phyloP scores from a whole-genome alignment of 352 stramenopile genomes.

The Phytophthora rubi region DNA sequence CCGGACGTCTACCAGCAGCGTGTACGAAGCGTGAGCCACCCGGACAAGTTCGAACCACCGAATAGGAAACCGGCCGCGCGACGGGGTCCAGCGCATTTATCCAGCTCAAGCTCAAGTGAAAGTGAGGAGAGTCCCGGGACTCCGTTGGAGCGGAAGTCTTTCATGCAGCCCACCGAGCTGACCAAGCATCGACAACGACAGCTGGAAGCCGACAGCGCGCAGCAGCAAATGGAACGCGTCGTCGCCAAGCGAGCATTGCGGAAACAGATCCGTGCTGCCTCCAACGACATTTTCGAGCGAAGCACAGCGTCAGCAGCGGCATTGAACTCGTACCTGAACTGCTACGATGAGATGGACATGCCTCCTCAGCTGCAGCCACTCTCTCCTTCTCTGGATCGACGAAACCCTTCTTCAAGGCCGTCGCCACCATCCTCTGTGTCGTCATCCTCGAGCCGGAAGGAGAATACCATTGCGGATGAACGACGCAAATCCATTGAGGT shows the following conservation, averaged over 20 bases:
- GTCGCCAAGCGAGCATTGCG: constrained; percentile 41
- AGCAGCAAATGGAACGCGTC: constrained; percentile 33
- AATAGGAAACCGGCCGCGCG: constrained; percentile 11
- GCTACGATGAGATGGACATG: constrained; percentile 50
- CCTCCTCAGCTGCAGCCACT: constrained; percentile 34
- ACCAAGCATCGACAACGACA: constrained; percentile 45
- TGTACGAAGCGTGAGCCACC: constrained; percentile 48
- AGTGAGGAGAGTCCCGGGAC: constrained; percentile 40
- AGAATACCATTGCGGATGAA: constrained; percentile 21
- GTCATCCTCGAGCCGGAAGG: constrained; percentile 20
- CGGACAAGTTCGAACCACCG: constrained; percentile 29
- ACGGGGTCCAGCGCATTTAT: constrained; percentile 14
- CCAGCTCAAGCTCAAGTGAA: constrained; percentile 35
- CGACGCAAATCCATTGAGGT: constrained; percentile 12
- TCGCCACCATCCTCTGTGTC: constrained; percentile 31
- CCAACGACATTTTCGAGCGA: constrained; percentile 49
- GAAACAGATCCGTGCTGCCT: constrained; percentile 46
- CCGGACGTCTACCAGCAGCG: constrained; percentile 26
- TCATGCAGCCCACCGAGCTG: constrained; percentile 66
- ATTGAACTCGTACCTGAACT: constrained; percentile 37
- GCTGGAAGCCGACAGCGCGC: constrained; percentile 21
- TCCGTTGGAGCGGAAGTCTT: constrained; percentile 57
- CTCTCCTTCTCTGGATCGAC: constrained; percentile 29
- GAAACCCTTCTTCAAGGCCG: constrained; percentile 6
- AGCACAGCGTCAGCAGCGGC: constrained; percentile 29